A percentile compares a stretch with the other conserved stretches of the same genome.
Conservation (phyloP, 2,329 filamentous ascomycete genomes). For the Cordyceps javanica region DNA sequence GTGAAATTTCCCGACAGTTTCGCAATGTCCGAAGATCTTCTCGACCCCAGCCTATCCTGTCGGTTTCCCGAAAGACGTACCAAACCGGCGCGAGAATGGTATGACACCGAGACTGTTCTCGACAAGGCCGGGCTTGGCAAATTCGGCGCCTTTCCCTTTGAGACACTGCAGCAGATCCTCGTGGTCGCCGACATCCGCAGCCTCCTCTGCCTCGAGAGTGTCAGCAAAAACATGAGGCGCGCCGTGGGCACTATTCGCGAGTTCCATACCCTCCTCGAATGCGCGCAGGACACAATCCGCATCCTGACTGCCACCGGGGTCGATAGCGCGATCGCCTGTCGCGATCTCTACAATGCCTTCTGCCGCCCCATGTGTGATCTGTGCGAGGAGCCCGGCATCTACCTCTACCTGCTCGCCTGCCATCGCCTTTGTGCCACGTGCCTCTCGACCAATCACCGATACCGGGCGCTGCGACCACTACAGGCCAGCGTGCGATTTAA, state of each 20-base stretch:
- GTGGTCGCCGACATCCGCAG: neutral
- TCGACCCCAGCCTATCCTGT: neutral
- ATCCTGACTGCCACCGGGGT: neutral
- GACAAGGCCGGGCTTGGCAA: neutral
- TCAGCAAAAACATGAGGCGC: neutral
- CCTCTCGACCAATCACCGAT: neutral
- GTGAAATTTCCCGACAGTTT: too few species aligned
- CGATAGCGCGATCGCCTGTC: neutral
- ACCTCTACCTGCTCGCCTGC: slow-evolving; percentile 3
- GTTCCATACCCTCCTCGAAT: neutral
- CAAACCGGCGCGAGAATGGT: neutral
- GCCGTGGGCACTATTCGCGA: neutral
- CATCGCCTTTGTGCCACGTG: neutral
- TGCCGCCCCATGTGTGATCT: neutral
- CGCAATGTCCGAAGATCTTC: neutral
- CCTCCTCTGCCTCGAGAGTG: neutral
- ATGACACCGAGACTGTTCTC: neutral
- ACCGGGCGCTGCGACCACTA: neutral
- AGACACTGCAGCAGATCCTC: neutral
- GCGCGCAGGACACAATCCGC: neutral
- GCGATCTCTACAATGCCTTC: neutral
- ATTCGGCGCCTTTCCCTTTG: neutral
- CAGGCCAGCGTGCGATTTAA: too few species aligned
- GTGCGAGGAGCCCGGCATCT: neutral
- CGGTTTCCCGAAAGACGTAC: neutral